Evolutionary conservation across 257 asterid genomes (phyloP).

Genomic region (Solanum stenotomum): DNA sequence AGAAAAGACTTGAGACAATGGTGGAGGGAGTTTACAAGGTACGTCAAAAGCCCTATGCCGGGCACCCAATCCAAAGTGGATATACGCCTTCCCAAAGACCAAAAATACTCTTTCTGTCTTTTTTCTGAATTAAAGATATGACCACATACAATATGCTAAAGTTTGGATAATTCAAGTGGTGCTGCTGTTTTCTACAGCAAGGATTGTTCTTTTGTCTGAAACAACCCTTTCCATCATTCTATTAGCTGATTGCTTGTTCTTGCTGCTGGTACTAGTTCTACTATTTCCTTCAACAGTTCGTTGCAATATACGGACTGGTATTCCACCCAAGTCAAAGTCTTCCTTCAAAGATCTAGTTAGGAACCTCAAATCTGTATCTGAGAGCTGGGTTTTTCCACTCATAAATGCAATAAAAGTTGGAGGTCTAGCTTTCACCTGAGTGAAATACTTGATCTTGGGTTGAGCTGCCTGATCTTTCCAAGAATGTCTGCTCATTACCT

Average conservation of each 20-base stretch:
- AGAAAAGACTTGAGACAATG: not conserved
- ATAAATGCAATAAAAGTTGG: slow-evolving; percentile 94
- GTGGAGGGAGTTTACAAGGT: not conserved
- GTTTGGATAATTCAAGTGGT: not conserved
- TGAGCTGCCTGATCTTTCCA: slow-evolving; percentile 93
- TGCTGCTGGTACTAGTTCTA: slow-evolving; percentile 14
- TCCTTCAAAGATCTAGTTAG: slow-evolving; percentile 75
- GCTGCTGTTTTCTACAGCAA: slow-evolving; percentile 18
- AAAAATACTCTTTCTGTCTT: not conserved
- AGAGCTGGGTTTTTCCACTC: slow-evolving; percentile 54
- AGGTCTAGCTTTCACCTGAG: slow-evolving; percentile 96
- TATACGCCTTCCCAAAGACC: not conserved
- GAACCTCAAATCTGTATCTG: slow-evolving; percentile 80
- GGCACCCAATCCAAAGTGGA: not conserved
- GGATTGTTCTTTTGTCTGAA: slow-evolving; percentile 53
- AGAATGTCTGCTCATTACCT: slow-evolving; percentile 97
- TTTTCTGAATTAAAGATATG: not conserved
- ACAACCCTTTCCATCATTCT: slow-evolving; percentile 24
- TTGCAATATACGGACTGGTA: slow-evolving; percentile 84
- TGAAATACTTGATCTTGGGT: slow-evolving; percentile 90
- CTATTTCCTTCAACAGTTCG: slow-evolving; percentile 31
- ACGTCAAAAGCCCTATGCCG: not conserved
- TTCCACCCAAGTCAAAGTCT: slow-evolving; percentile 88
- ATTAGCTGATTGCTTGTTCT: slow-evolving; percentile 25
- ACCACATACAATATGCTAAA: not conserved